Base-by-base conservation (phyloP, 164 flowering plant genomes). In the Liriodendron chinense region DNA sequence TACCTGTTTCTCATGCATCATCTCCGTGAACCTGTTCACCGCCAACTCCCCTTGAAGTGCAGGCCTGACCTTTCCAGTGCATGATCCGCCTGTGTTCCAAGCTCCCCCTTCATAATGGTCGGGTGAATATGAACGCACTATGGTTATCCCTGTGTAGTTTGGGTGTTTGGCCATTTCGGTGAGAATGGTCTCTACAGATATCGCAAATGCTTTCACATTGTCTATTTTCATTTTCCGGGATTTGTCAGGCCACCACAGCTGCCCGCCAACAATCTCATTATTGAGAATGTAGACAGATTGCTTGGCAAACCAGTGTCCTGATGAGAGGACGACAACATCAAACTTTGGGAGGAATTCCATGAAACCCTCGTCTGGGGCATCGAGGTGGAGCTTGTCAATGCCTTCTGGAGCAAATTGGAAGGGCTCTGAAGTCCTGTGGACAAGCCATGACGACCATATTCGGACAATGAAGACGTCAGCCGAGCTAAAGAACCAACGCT, bases 221-320 rank as follows among this genome's bases (percentile, higher is more conserved):
- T 91, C 83, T 20, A 95, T 76, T 81, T 88, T 89, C 91, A 81
- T 87, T 1, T 77, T 81, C 4, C 79, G 88, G 59, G 86, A 83
- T 20, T 84, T 85, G 70, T 91, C 86, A 0, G 93, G 97, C 97
- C 94, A 90, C 99, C 99, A 93, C 69, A 95, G 77, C 79, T 93
- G 99, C 25, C 98, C 94, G 34, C 99, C 99, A 5, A 92, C 90
- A 61, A 92, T 89, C 84, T 93, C 90, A 70, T 90, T 90, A 80
- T 91, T 83, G 78, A 89, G 69, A 64, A 93, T 72, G 74, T 93
- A 92, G 18, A 84, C 94, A 0, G 98, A 93, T 79, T 85, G 92
- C 80, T 93, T 95, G 12, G 96, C 97, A 77, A 95, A 93, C 99
- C 99, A 95, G 79, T 95, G 99, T 73, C 99, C 99, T 47, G 99